Percentiles rank a stretch among this genome's conserved stretches.
Evolutionary conservation across 2,329 filamentous ascomycete species (phyloP).

Genomic region (Cercospora sp.): DNA sequence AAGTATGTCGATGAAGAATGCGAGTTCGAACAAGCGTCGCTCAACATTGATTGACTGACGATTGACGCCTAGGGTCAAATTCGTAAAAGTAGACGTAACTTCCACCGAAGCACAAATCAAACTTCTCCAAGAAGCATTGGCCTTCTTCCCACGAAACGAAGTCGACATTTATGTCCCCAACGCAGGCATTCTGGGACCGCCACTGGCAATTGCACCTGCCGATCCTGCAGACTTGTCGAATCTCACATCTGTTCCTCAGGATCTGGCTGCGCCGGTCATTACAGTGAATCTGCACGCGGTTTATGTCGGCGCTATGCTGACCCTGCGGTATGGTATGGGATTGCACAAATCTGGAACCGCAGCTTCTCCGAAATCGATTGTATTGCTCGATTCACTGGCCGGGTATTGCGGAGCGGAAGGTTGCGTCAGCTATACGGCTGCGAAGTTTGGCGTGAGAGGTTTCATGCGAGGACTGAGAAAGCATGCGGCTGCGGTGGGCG

Average conservation of each 20-base stretch:
- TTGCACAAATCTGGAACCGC: conserved; percentile 6
- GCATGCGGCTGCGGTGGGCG: conserved; percentile 2
- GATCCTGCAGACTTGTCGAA: neutral
- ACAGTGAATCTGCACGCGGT: conserved; percentile 1
- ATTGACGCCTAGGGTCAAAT: neutral
- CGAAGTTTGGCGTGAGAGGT: conserved; percentile 5
- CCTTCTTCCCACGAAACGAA: conserved; percentile 7
- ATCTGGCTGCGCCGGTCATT: conserved; percentile 2
- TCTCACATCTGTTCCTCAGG: neutral
- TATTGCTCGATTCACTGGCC: conserved; percentile 1
- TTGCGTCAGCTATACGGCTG: neutral
- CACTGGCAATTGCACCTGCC: neutral
- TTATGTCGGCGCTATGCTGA: conserved; percentile 2
- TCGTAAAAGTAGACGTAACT: neutral
- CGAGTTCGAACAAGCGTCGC: neutral
- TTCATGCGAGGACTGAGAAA: conserved; percentile 9
- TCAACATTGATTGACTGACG: neutral
- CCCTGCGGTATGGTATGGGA: conserved; percentile 5
- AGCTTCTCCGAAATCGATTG: conserved; percentile 1
- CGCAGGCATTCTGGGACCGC: conserved; percentile 1
- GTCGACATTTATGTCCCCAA: conserved; percentile 10
- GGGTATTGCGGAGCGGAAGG: conserved; percentile 8
- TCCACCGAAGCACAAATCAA: neutral
- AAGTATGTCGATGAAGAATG: neutral
- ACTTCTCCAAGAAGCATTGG: conserved; percentile 5